Evolutionary conservation across 306 rosid genomes (phyloP), one percentile per base, ranked within the genome.

Genomic region (Corylus heterophylla): DNA sequence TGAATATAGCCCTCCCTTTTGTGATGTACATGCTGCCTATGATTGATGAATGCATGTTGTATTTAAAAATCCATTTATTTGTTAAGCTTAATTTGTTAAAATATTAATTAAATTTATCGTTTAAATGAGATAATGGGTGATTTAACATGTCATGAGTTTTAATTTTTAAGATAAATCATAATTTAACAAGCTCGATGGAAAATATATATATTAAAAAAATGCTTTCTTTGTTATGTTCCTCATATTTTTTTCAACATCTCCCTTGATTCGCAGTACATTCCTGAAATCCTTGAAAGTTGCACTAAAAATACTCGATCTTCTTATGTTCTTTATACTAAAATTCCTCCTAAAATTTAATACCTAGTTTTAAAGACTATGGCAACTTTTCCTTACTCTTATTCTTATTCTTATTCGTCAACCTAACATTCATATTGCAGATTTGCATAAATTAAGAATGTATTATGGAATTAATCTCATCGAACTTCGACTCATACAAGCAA

Each of bases 231-330:
- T 80, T 42, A 14, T 82, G 77, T 31, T 52, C 4, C 63, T n/a
- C 14, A 0, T 39, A 3, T 37, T 37, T 1, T 20, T 69, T 68
- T 10, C 67, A 4, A 62, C 18, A 31, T 63, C 47, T 63, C 69
- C 5, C 37, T 47, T 58, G 71, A 68, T 66, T 61, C 54, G 35
- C 16, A 54, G 47, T 64, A 73, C 78, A 73, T 64, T 74, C 83
- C 47, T 25, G 27, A 44, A 29, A 31, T 29, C 45, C 45, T 14
- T 12, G 74, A 80, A 64, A 39, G 83, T 68, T 55, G 16, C 37
- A 14, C 35, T 67, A 50, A 12, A 20, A 51, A 66, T 42, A 20
- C 74, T 55, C 18, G 25, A 22, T 22, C 25, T 22, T 22, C 2
- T 25, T 47, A 71, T 62, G 55, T 22, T 72, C 74, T 62, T 51